Evolutionary conservation across 2,329 filamentous ascomycete species (phyloP), one percentile per base, ranked within the genome.

Genomic region (Penicillium frequentans): DNA sequence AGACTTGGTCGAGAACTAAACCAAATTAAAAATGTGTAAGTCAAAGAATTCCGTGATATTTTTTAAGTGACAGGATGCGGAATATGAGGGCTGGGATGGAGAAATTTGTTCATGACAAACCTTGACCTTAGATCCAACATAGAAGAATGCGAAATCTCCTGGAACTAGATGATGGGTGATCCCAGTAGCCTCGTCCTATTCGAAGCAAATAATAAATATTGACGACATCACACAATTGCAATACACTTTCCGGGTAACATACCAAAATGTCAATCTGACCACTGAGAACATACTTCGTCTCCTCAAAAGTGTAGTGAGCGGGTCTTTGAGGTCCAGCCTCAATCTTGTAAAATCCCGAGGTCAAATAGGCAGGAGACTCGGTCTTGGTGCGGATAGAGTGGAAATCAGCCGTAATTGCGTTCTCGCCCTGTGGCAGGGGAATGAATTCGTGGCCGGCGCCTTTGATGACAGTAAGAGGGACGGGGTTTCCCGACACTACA

Each of bases 121-220:
- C 51, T 59, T 52, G 37, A 52, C 57, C 54, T 49, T 56, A 43
- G 57, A 59, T 49, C 57, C 57, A 52, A 59, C 57, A 57, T 59
- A 47, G 54, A 59, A 59, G 54, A 59, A 59, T 6, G 57, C 57
- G 43, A 52, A 59, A 48, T 59, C 57, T 52, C 57, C 57, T 44
- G 57, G 45, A 29, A 59, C 57, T 33, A 59, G 51, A 48, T 59
- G 57, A 43, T 59, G 57, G 33, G 54, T 59, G 35, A 52, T 57
- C 11, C 57, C 57, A 51, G 57, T 59, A n/a, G 57, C 57, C 48
- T 59, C 57, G 27, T 59, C 57, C 57, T 59, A 37, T 24, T 46
- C 7, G 37, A 8, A n/a, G 37, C 16, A n/a, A 4, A 21, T 21
- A 11, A 5, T 10, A 2, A 10, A 39, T 14, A 19, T 39, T 21